A percentile compares a stretch with the other conserved stretches of the same genome.
Evolutionary conservation across 2,329 filamentous ascomycete species (phyloP).

Genomic region (Epicoccum sorghinum): DNA sequence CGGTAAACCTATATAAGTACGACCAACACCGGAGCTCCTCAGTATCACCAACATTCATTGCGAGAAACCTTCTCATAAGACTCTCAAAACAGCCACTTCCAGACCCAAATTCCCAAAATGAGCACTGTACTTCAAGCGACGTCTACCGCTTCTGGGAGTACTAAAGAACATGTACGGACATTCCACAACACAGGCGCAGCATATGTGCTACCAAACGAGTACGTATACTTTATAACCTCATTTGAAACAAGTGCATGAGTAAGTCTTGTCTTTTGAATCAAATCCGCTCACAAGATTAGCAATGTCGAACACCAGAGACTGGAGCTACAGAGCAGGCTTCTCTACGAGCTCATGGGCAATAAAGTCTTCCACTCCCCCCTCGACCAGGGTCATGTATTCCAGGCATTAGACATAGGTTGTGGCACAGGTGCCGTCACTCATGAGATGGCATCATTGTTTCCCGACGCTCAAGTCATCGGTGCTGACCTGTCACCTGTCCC

Average conservation of each 20-base stretch:
- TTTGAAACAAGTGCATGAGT: too few relatives aligned
- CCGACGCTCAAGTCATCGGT: constrained; percentile 18
- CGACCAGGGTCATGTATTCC: background rate
- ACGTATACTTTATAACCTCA: background rate
- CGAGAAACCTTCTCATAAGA: too few relatives aligned
- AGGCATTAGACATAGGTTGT: constrained; percentile 26
- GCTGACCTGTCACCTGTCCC: constrained; percentile 34
- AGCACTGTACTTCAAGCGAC: too few relatives aligned
- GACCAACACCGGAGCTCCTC: too few relatives aligned
- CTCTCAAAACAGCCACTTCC: too few relatives aligned
- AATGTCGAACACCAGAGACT: constrained; percentile 29
- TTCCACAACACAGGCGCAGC: background rate
- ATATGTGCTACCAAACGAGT: constrained; percentile 9
- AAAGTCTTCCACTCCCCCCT: constrained; percentile 21
- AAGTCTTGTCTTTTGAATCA: background rate
- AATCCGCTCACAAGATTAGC: background rate
- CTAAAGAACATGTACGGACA: background rate
- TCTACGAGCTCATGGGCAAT: constrained; percentile 20
- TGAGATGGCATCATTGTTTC: constrained; percentile 16
- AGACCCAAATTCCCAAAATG: too few relatives aligned
- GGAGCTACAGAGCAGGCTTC: constrained; percentile 21
- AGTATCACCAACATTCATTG: too few relatives aligned
- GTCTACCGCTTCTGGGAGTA: too few relatives aligned
- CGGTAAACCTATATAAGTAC: too few relatives aligned
- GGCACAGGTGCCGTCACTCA: constrained; percentile 24